Evolutionary conservation across 2,329 filamentous ascomycete species (phyloP), one percentile per base, ranked within the genome.

Genomic region (Tolypocladium sp.): DNA sequence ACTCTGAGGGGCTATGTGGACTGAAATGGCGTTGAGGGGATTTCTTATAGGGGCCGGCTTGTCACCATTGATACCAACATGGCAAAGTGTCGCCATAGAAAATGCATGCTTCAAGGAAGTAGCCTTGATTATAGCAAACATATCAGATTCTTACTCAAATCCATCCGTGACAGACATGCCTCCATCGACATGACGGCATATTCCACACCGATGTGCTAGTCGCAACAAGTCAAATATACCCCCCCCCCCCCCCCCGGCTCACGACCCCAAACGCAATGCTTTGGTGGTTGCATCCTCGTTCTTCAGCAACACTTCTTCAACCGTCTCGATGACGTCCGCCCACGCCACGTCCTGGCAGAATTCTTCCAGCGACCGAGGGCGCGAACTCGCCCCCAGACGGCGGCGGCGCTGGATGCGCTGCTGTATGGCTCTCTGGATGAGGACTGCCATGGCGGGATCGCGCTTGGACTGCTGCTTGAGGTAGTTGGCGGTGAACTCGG

Each of bases 381-480:
- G 62, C 4, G 61, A 59, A 30, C 55, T 56, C n/a, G 56, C 35
- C 13, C 49, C 44, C 15, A 57, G 46, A 3, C 59, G 35, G 1
- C 59, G 58, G 5, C 63, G 58, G 10, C 60, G 55, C 27, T 60
- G 63, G 49, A 69, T 46, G 6, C 66, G 68, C 44, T 60, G 65
- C 46, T 67, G 68, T 5, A 76, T 63, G 7, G 66, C 62, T 17
- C 63, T 68, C 58, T 75, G 73, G 15, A 76, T 65, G 55, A 70
- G 62, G 15, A 71, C 65, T 15, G 71, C 73, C 62, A 76, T 65
- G 42, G 56, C 55, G 9, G 69, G 63, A 51, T 75, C 73, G 27
- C 73, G 67, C 57, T 71, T 70, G 1, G 68, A 69, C 58, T 76
- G 73, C 58, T 74, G 71, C 57, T 63, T 67, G 56, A 76, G 67